Percentiles rank a stretch among this genome's conserved stretches.
Evolutionary conservation across 2,329 filamentous ascomycete species (phyloP).

Genomic region (Chaetomium sp.): DNA sequence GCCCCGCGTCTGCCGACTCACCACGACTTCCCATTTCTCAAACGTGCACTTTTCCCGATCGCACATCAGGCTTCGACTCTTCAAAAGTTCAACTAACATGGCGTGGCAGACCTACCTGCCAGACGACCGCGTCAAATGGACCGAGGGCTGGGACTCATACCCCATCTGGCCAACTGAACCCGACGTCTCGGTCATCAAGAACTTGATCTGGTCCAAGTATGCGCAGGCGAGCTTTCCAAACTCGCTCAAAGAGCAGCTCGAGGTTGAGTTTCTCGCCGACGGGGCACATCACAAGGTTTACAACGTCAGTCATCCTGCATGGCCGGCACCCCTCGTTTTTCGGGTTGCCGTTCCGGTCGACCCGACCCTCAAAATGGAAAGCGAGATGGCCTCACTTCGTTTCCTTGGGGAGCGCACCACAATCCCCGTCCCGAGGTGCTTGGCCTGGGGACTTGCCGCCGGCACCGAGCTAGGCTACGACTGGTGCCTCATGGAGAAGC

Average conservation of each 20-base stretch:
- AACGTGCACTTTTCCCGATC: too few relatives aligned
- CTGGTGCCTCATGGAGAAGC: slow-evolving; percentile 8
- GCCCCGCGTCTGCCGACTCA: too few relatives aligned
- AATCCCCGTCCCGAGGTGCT: background rate
- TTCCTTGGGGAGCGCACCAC: background rate
- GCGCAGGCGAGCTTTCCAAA: background rate
- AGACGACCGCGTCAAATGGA: slow-evolving; percentile 1
- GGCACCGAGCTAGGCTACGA: background rate
- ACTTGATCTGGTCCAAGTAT: background rate
- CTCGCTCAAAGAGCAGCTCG: background rate
- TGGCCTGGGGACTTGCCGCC: background rate
- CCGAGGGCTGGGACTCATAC: background rate
- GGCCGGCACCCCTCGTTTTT: background rate
- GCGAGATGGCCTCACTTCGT: background rate
- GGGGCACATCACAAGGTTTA: background rate
- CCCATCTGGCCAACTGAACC: background rate
- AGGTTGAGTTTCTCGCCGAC: slow-evolving; percentile 3
- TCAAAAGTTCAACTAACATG: too few relatives aligned
- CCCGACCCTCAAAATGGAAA: background rate
- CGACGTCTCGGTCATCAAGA: background rate
- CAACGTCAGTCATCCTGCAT: background rate
- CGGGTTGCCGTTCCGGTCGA: background rate
- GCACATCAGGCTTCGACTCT: too few relatives aligned
- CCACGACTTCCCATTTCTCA: too few relatives aligned
- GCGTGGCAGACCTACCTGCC: background rate